Conservation (phyloP, 2,329 filamentous ascomycete genomes). For the Scedosporium aurantiacum region DNA sequence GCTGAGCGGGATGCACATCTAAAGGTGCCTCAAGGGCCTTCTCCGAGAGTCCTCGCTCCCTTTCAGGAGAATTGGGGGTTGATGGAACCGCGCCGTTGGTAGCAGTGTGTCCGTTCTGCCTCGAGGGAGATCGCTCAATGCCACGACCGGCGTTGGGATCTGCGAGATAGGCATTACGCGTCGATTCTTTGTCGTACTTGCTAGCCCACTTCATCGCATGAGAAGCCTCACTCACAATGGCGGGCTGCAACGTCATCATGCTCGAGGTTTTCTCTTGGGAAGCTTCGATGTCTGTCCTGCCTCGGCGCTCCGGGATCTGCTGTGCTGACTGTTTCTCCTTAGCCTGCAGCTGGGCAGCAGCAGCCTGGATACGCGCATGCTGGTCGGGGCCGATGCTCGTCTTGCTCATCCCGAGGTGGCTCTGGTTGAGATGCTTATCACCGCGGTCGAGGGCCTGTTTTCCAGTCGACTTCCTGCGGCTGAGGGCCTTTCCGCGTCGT, state of each 20-base stretch:
- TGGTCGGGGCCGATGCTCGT: conserved; percentile 81
- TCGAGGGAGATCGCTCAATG: conserved; percentile 29
- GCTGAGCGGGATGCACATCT: conserved; percentile 25
- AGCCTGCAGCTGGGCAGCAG: conserved; percentile 71
- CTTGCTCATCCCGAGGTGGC: conserved; percentile 50
- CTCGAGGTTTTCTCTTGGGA: conserved; percentile 71
- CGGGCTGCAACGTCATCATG: conserved; percentile 75
- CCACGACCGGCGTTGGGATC: conserved; percentile 64
- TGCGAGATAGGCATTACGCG: conserved; percentile 75
- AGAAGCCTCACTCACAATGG: conserved; percentile 75
- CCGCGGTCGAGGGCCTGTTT: conserved; percentile 44
- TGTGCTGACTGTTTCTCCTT: conserved; percentile 51
- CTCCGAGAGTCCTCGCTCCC: conserved; percentile 19
- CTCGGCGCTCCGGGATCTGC: conserved; percentile 34
- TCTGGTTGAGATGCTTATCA: conserved; percentile 31
- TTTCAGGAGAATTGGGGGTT: conserved; percentile 8
- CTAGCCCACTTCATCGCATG: conserved; percentile 95
- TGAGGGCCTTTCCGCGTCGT: conserved; percentile 49
- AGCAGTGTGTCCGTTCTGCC: conserved; percentile 4
- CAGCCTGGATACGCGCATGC: conserved; percentile 84
- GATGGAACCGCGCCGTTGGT: conserved; percentile 4
- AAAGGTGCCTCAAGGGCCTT: conserved; percentile 25
- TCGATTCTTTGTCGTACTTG: conserved; percentile 83
- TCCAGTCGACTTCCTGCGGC: conserved; percentile 59
- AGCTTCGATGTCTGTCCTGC: conserved; percentile 41